phyloP scores from a whole-genome alignment of 345 rosid genomes.

The Rhizophora apiculata region DNA sequence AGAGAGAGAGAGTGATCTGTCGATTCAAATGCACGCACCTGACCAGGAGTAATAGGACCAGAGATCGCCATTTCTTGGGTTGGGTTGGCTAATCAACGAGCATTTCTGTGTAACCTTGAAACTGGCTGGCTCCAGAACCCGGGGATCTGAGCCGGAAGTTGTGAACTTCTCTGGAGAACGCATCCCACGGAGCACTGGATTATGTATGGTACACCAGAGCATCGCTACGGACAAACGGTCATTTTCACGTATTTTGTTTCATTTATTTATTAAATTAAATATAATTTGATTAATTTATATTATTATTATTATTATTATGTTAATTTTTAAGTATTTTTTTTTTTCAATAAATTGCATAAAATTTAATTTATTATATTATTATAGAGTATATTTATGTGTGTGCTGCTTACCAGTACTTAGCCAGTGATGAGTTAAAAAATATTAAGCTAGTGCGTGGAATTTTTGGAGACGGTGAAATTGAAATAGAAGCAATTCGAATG shows the following conservation, averaged over 20 bases:
- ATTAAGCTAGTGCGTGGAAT: no score
- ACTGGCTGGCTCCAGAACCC: neutral
- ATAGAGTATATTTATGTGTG: no score
- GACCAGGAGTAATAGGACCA: conserved; percentile 63
- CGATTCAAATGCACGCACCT: conserved; percentile 40
- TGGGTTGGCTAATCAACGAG: neutral
- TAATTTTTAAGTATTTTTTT: no score
- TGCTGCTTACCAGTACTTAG: no score
- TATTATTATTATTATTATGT: no score
- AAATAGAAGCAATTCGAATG: neutral
- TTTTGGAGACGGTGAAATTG: neutral
- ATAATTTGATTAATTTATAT: no score
- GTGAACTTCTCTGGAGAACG: neutral
- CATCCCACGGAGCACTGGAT: neutral
- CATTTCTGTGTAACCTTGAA: neutral
- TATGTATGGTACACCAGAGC: neutral
- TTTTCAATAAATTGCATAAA: no score
- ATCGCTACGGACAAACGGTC: no score
- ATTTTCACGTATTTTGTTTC: no score
- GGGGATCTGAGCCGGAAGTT: conserved; percentile 11
- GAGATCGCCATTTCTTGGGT: conserved; percentile 23
- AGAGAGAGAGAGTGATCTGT: neutral
- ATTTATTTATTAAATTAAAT: no score
- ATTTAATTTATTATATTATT: no score
- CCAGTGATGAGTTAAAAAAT: no score